A percentile compares a stretch with the other conserved stretches of the same genome.
Conservation (phyloP, 2,329 filamentous ascomycete species). For the Chaetomium globosum region DNA sequence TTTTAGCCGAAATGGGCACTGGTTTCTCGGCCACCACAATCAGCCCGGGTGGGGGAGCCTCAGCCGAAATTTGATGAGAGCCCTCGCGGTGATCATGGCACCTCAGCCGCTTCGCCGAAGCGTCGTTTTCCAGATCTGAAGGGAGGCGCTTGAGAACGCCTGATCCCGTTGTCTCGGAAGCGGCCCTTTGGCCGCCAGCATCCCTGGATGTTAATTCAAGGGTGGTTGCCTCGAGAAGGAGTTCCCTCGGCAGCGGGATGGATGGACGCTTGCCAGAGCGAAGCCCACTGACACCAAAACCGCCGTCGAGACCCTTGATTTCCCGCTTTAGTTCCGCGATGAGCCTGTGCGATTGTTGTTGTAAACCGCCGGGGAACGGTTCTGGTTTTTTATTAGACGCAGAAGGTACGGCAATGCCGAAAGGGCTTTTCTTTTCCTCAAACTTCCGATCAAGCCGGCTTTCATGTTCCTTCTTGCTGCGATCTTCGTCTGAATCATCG, state of each 20-base stretch:
- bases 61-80: neutral
- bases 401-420: conserved; percentile 7
- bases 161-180: neutral
- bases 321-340: conserved; percentile 10
- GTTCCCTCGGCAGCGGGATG: conserved; percentile 44
- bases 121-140: neutral
- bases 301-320: conserved; percentile 39
- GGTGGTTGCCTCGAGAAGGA: conserved; percentile 48
- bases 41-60: neutral
- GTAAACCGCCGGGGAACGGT: neutral
- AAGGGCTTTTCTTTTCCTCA: conserved; percentile 12
- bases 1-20: neutral
- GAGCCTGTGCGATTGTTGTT: conserved; percentile 5
- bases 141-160: conserved; percentile 19
- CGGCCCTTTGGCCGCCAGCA: neutral
- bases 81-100: neutral
- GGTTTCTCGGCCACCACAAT: too few relatives aligned
- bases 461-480: conserved; percentile 40
- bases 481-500: conserved; percentile 59
- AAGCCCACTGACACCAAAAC: conserved; percentile 50
- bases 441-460: conserved; percentile 26
- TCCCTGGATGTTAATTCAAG: conserved; percentile 45
- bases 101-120: conserved; percentile 13
- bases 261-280: conserved; percentile 43
- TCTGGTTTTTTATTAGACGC: neutral